Evolutionary conservation across 352 stramenopile genomes (phyloP).

Genomic region (Pythium diclinum): DNA sequence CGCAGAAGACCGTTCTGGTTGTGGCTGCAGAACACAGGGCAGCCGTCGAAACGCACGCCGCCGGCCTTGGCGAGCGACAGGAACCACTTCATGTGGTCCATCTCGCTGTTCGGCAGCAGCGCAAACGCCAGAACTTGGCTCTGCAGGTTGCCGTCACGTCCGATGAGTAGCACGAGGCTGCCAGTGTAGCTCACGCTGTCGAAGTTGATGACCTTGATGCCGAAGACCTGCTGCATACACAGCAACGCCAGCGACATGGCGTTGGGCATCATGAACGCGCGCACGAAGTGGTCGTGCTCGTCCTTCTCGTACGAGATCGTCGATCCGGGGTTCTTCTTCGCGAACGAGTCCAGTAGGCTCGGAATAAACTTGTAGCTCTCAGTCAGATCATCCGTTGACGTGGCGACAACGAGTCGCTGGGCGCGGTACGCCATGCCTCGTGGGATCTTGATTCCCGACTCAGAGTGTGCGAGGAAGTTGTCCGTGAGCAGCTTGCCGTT

Average conservation of each 20-base stretch:
- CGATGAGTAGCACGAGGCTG: conserved; percentile 55
- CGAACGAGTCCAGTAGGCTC: conserved; percentile 66
- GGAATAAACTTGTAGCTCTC: conserved; percentile 85
- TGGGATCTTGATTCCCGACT: conserved; percentile 64
- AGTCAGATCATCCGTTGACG: conserved; percentile 67
- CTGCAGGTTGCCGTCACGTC: conserved; percentile 64
- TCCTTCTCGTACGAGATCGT: conserved; percentile 63
- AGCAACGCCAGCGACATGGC: conserved; percentile 41
- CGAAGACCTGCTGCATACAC: conserved; percentile 63
- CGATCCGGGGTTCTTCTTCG: conserved; percentile 67
- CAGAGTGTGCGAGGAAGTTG: conserved; percentile 63
- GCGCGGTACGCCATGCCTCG: conserved; percentile 72
- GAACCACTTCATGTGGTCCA: conserved; percentile 80
- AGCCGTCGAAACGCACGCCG: conserved; percentile 46
- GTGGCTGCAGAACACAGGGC: conserved; percentile 57
- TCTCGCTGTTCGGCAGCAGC: conserved; percentile 55
- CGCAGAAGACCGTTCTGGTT: conserved; percentile 56
- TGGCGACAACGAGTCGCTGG: conserved; percentile 57
- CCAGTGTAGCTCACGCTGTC: conserved; percentile 69
- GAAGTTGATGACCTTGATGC: conserved; percentile 72
- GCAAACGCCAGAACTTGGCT: conserved; percentile 70
- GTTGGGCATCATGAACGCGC: conserved; percentile 68
- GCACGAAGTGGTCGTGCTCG: conserved; percentile 58
- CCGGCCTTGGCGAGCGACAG: conserved; percentile 47
- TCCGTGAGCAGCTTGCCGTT: conserved; percentile 78